Base-by-base conservation (phyloP, 23 red algal genomes). In the Gracilaria vermiculophylla region DNA sequence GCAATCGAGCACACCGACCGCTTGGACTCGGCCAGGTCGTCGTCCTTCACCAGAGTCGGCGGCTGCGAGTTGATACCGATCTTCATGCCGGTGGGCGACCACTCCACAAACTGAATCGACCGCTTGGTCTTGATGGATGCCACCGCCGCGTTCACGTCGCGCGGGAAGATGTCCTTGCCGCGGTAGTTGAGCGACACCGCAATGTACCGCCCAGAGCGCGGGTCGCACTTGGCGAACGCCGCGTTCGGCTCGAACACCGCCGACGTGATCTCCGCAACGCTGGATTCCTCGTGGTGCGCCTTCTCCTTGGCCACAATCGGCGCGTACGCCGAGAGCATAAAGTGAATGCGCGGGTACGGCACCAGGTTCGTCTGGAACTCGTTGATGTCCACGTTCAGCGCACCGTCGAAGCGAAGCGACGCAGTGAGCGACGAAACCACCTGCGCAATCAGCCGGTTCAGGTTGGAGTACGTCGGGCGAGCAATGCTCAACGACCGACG, bases 341-440 rank as follows among this genome's bases (percentile, higher is more conserved):
- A 99, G 80, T 99, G 97, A 27, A 99, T 99, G 20, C 97, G 88
- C 13, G 97, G 97, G 74, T 99, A 99, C 32, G 97, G 97, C 13
- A 99, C 97, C 20, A 99, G 33, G 78, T 99, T 99, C 17, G 97
- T 99, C 89, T 99, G 97, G 87, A 95, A 99, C 89, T 99, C 97
- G 60, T 94, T 99, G 78, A 99, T 92, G 47, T 99, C 97, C 24
- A 99, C 97, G 49, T 99, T 99, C 24, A 99, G 48, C 1, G 97
- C 93, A 62, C 97, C 97, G 70, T 99, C 92, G 56, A 99, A 99
- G 56, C 97, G 88, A 7, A 99, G 92, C 32, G 97, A 99, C 11
- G 97, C 86, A n/a, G 97, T 99, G 32, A 99, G 69, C 28, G 97
- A 99, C 19, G 97, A 99, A 15, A 99, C 92, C 17, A 99, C 97